These are phyloP conservation scores for Neoboletus magnificus DNA, from an alignment of 768 basidiomycete genomes.

Conservation along the genomic window DNA sequence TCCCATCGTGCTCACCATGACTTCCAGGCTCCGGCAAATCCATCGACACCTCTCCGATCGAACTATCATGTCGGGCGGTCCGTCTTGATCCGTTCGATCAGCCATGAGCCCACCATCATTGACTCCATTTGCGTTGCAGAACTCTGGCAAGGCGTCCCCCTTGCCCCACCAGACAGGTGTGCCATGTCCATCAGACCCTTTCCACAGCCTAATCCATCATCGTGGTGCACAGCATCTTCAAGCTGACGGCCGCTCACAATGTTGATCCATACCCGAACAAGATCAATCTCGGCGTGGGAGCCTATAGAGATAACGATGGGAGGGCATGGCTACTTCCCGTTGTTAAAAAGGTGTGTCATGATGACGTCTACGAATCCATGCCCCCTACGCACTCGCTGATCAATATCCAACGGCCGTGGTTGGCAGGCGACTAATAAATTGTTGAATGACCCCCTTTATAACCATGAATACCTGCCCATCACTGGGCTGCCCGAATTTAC, in stretches of 20 bases:
- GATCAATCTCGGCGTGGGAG: conserved; percentile 90
- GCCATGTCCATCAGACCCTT: conserved; percentile 6
- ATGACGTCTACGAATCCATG: background rate
- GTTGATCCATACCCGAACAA: conserved; percentile 71
- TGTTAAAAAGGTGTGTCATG: conserved; percentile 70
- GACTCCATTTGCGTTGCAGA: conserved; percentile 41
- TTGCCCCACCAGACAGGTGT: conserved; percentile 84
- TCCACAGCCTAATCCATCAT: conserved; percentile 3
- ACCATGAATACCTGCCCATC: conserved; percentile 93
- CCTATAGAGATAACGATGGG: conserved; percentile 82
- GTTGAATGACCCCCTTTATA: conserved; percentile 64
- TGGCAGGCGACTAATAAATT: conserved; percentile 69
- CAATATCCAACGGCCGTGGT: background rate
- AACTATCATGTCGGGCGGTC: conserved; percentile 54
- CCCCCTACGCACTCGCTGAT: background rate
- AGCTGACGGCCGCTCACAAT: conserved; percentile 88
- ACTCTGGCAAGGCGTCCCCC: conserved; percentile 70
- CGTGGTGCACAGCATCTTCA: conserved; percentile 66
- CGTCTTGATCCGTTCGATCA: conserved; percentile 20
- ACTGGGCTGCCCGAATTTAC: conserved; percentile 85
- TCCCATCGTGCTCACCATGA: conserved; percentile 36
- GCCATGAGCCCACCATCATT: background rate
- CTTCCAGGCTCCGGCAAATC: conserved; percentile 59
- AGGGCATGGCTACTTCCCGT: conserved; percentile 94
- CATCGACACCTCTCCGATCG: conserved; percentile 46